Evolutionary conservation across 257 asterid genomes (phyloP).

Genomic region (Solanum pinnatisectum): DNA sequence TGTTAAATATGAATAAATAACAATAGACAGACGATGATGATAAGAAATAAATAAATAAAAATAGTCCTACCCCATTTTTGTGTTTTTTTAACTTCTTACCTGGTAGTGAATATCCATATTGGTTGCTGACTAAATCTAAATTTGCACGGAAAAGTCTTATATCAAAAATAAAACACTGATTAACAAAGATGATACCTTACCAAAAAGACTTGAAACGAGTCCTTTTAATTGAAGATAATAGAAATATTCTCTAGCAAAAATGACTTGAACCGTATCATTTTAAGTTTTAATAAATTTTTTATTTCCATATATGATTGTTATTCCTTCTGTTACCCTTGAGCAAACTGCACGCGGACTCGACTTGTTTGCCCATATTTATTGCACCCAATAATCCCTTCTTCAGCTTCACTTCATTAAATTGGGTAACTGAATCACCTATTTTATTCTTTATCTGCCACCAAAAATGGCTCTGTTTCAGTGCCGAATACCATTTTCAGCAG

Average conservation of each 20-base stretch:
- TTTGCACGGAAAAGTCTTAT: fast-evolving
- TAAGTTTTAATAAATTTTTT: no score
- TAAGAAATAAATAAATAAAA: no score
- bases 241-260: fast-evolving
- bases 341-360: neutral
- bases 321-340: neutral
- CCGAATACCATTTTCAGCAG: neutral
- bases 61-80: no score
- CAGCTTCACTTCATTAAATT: neutral
- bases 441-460: neutral
- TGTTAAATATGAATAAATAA: neutral
- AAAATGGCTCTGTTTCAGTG: conserved; percentile 8
- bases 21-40: no score
- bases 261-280: no score
- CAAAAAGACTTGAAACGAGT: no score
- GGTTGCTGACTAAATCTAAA: fast-evolving
- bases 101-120: no score
- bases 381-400: neutral
- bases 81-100: no score
- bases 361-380: neutral
- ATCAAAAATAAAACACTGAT: no score
- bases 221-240: no score
- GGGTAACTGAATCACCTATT: neutral
- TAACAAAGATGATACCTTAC: fast-evolving
- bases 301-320: neutral